Percentiles rank a stretch among this genome's conserved stretches.
Conservation (phyloP, 1,139 yeast species). For the Debaryomyces psychrophilus region DNA sequence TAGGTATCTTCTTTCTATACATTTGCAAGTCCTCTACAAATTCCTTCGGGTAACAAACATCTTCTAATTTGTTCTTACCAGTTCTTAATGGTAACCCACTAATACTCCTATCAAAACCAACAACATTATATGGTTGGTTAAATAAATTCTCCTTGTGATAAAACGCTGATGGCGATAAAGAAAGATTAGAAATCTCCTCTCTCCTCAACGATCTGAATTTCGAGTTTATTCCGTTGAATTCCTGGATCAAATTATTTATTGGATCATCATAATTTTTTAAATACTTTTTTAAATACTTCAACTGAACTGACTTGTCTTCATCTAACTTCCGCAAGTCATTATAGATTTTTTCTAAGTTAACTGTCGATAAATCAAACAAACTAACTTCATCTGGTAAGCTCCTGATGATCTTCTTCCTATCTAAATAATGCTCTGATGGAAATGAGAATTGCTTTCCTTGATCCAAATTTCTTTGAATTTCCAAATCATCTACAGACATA, state of each 20-base stretch:
- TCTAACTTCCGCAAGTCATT: conserved; percentile 37
- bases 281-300: conserved; percentile 40
- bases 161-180: conserved; percentile 32
- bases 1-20: conserved; percentile 33
- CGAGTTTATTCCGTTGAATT: conserved; percentile 39
- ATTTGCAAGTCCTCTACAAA: conserved; percentile 45
- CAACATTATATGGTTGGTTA: conserved; percentile 43
- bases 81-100: conserved; percentile 44
- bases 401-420: conserved; percentile 37
- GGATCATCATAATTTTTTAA: conserved; percentile 39
- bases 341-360: conserved; percentile 34
- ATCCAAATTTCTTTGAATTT: conserved; percentile 42
- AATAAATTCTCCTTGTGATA: conserved; percentile 35
- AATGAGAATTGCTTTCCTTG: conserved; percentile 39
- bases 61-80: conserved; percentile 25
- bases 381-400: conserved; percentile 45
- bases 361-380: conserved; percentile 28
- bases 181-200: conserved; percentile 35
- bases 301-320: conserved; percentile 42
- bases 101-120: conserved; percentile 47
- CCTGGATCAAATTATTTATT: conserved; percentile 35
- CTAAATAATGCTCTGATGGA: conserved; percentile 40
- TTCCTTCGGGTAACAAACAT: conserved; percentile 38
- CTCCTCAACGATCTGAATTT: conserved; percentile 42
- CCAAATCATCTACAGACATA: conserved; percentile 44